These are phyloP conservation scores for Xylariaceae sp. DNA, from an alignment of 2,329 filamentous ascomycete genomes.

Conservation along the genomic window DNA sequence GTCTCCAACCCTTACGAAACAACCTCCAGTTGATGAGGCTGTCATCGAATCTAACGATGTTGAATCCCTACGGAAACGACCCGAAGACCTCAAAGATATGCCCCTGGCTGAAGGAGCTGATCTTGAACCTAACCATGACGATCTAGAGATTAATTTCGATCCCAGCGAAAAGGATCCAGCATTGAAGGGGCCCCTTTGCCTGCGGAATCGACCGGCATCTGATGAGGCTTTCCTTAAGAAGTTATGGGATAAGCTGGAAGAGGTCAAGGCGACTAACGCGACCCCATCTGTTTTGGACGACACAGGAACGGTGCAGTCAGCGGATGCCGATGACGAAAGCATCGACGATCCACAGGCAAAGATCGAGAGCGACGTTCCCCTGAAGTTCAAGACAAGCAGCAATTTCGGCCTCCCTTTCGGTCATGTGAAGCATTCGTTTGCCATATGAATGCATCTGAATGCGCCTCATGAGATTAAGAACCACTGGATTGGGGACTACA, in stretches of 20 bases:
- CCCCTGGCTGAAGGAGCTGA: not conserved
- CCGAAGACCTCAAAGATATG: too few species aligned
- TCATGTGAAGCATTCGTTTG: conserved; percentile 10
- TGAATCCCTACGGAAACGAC: not conserved
- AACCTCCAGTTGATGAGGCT: not conserved
- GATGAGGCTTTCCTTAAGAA: conserved; percentile 50
- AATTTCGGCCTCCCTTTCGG: conserved; percentile 31
- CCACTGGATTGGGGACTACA: not conserved
- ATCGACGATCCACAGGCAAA: conserved; percentile 12
- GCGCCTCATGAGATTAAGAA: not conserved
- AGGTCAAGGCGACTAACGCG: conserved; percentile 42
- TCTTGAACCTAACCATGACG: not conserved
- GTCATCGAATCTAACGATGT: not conserved
- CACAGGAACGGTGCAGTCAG: conserved; percentile 5
- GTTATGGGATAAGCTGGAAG: conserved; percentile 48
- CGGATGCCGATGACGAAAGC: conserved; percentile 8
- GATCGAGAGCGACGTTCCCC: conserved; percentile 22
- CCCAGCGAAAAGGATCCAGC: conserved; percentile 40
- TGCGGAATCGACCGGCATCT: conserved; percentile 51
- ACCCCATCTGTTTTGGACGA: conserved; percentile 40
- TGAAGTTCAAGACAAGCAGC: conserved; percentile 24
- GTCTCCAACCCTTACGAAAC: too few species aligned
- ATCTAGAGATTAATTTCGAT: conserved; percentile 27
- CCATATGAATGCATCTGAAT: conserved; percentile 1
- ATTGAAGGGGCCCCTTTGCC: conserved; percentile 49